Conservation (phyloP, 2,329 filamentous ascomycete genomes). For the Alternaria triticina region DNA sequence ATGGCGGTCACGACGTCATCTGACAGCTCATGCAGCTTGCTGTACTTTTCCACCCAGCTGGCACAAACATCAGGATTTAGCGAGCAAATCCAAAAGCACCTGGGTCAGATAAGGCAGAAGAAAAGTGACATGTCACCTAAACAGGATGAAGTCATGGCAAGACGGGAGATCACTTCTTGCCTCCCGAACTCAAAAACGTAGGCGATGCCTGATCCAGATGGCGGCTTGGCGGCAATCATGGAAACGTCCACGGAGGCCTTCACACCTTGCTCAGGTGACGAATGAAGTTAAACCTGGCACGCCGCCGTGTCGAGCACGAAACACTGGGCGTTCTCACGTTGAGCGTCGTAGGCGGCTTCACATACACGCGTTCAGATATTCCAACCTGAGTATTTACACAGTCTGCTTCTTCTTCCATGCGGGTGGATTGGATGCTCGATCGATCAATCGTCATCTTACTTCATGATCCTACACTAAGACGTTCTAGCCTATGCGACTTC, state of each 20-base stretch:
- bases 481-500: background rate
- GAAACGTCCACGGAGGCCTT: background rate
- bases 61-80: background rate
- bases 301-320: background rate
- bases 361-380: background rate
- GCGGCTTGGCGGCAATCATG: constrained; percentile 1
- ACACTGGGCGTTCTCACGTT: background rate
- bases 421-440: background rate
- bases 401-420: background rate
- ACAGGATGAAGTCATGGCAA: background rate
- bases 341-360: background rate
- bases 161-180: background rate
- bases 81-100: background rate
- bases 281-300: background rate
- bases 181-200: background rate
- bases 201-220: constrained; percentile 1
- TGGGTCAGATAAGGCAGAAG: background rate
- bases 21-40: background rate
- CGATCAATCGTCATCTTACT: background rate
- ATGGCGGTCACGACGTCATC: background rate
- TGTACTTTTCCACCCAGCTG: background rate
- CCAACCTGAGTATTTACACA: background rate
- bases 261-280: background rate
- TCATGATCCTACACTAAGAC: background rate
- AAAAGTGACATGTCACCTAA: background rate